Evolutionary conservation across 768 basidiomycete genomes (phyloP), one percentile per base, ranked within the genome.

Genomic region (Goffeauzyma gilvescens): DNA sequence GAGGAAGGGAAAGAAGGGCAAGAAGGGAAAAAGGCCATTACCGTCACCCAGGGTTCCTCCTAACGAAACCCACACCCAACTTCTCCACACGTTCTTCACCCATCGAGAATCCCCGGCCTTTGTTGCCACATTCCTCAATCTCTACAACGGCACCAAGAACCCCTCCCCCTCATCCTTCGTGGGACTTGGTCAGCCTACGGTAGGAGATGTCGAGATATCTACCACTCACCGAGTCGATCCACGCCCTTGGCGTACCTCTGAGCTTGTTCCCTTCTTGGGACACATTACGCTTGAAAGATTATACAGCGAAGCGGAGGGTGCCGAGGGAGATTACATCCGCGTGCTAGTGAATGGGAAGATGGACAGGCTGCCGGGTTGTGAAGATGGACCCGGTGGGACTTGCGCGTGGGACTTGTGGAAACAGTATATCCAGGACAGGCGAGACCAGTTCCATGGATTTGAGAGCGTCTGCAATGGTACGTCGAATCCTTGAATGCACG

Each of bases 31-130:
- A 36, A 38, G 44, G 31, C 46, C 46, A 8, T 45, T 66, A 8
- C 66, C 66, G 2, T 42, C 50, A 21, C 67, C 67, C 1, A 56
- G 54, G 18, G 35, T 54, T 0, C 64, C 65, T 15, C 67, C 67
- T 8, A 65, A 67, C 47, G 64, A 57, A 2, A 65, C 66, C 2
- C 64, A 66, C 46, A 54, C 63, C 9, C 67, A 68, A 37, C 42
- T 60, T 21, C 55, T 68, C 15, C 60, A 59, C 54, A 52, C 61
- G 15, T 65, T 59, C 41, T 64, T 68, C 48, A 67, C 67, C 1
- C 67, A 68, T 45, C 61, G 67, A 14, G 66, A 68, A 46, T 65
- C 65, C 8, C 64, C 65, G 1, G 64, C 63, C 1, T 58, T 67
- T 50, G 65, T 63, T 7, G 54, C 64, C 3, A 56, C 58, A 32